These are phyloP conservation scores for Saturnispora kantuleensis DNA, from an alignment of 805 yeast species.

Conservation along the genomic window DNA sequence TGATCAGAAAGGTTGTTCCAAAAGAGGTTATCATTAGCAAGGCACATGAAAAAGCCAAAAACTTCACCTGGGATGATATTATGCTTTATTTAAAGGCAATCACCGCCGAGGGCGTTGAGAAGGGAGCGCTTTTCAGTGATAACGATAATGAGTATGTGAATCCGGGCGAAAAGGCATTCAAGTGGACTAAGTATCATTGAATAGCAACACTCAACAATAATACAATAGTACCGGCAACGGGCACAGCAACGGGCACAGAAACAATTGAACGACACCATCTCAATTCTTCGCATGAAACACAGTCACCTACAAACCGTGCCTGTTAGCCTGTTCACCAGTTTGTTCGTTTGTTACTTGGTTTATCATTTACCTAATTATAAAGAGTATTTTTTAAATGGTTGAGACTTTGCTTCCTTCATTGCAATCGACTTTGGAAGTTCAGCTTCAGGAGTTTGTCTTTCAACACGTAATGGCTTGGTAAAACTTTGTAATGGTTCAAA, in stretches of 20 bases:
- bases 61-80: constrained; percentile 29
- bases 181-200: constrained; percentile 29
- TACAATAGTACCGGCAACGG: background rate
- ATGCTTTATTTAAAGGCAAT: constrained; percentile 28
- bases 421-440: too few relatives aligned
- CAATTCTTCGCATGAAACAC: too few relatives aligned
- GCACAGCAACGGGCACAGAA: too few relatives aligned
- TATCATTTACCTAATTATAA: too few relatives aligned
- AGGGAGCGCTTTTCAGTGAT: constrained; percentile 27
- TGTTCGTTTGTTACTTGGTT: too few relatives aligned
- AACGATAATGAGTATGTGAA: constrained; percentile 36
- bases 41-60: constrained; percentile 24
- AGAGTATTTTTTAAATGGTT: too few relatives aligned
- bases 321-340: too few relatives aligned
- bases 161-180: constrained; percentile 35
- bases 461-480: constrained; percentile 1
- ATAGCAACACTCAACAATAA: too few relatives aligned
- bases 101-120: constrained; percentile 32
- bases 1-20: constrained; percentile 26
- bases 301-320: too few relatives aligned
- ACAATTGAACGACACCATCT: too few relatives aligned
- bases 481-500: constrained; percentile 16
- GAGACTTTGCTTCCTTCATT: too few relatives aligned
- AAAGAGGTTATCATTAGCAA: constrained; percentile 26
- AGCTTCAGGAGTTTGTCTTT: background rate